Base-by-base conservation (phyloP, 345 rosid genomes). In the Moricandia arvensis region DNA sequence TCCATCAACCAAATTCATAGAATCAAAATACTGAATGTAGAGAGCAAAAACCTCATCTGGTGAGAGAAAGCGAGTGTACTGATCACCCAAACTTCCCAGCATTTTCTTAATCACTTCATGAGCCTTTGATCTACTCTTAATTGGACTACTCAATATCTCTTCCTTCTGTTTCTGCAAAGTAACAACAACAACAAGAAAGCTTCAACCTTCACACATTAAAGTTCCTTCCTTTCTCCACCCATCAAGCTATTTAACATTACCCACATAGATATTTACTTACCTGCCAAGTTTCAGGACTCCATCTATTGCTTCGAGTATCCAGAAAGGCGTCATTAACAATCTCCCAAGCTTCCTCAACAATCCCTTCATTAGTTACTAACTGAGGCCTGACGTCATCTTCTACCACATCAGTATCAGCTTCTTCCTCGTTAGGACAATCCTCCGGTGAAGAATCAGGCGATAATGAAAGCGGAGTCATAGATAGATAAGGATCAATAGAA, bases 331-430 rank as follows among this genome's bases (percentile, higher is more conserved):
- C 96, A 62, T 90, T 89, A 26, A 91, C 90, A 24, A 94, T 87
- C 84, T 89, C 85, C 98, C 98, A 94, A 73, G 97, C 98, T 82
- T 94, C 97, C 83, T 89, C 89, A 34, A 91, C 95, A 64, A 91
- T 83, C 61, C 76, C 86, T 73, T 89, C 87, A 26, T 94, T 85
- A 8, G 85, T 86, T 37, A 84, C 85, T 29, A 72, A 75, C 27
- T 73, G 80, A 74, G 84, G 71, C 68, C 51, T 84, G 1, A 69
- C 74, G 21, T 76, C 88, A 16, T 71, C 86, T 38, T 33, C 69
- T 66, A 26, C 71, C 34, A 8, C 21, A 18, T 77, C 82, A 1
- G 84, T 83, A 41, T 85, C 93, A 59, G 85, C 86, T 51, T 72
- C 82, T 5, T 86, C 91, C 53, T 84, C 91, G 57, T 84, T 80